These are phyloP conservation scores for Penicillium occitanis DNA, from an alignment of 2,329 filamentous ascomycete genomes.

Conservation along the genomic window DNA sequence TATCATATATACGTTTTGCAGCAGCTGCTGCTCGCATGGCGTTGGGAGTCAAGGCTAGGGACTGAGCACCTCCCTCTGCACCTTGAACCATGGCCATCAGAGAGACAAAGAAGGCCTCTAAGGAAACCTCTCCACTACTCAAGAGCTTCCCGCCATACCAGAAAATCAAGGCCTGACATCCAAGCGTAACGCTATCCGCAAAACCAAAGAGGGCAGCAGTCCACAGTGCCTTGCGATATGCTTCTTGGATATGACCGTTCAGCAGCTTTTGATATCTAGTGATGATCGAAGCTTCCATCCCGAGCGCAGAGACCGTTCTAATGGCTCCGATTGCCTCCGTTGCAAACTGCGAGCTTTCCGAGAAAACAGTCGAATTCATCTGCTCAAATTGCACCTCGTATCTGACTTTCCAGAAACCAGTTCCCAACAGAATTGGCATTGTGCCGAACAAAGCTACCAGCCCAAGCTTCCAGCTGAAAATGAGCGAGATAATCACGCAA, in stretches of 20 bases:
- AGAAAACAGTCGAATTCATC: conserved; percentile 67
- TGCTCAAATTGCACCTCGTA: conserved; percentile 69
- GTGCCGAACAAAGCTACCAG: conserved; percentile 64
- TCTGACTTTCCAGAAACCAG: conserved; percentile 54
- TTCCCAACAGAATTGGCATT: conserved; percentile 52
- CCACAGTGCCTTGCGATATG: conserved; percentile 62
- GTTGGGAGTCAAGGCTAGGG: conserved; percentile 35
- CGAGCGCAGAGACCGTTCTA: conserved; percentile 68
- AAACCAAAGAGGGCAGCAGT: conserved; percentile 65
- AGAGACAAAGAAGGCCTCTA: conserved; percentile 45
- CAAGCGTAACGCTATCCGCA: conserved; percentile 27
- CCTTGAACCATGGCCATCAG: conserved; percentile 50
- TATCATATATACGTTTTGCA: conserved; percentile 37
- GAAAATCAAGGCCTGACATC: conserved; percentile 51
- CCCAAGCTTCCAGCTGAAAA: conserved; percentile 74
- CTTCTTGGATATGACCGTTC: conserved; percentile 56
- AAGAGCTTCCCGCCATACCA: conserved; percentile 67
- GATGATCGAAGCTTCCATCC: conserved; percentile 66
- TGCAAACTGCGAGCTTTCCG: conserved; percentile 65
- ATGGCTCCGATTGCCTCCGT: conserved; percentile 62
- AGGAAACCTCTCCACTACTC: conserved; percentile 47
- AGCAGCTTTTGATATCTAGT: conserved; percentile 62
- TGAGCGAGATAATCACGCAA: conserved; percentile 65
- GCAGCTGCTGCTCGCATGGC: conserved; percentile 42
- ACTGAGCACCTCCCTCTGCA: conserved; percentile 31